Evolutionary conservation across 169 alveolate genomes (phyloP).

Genomic region (Plasmodium gonderi): DNA sequence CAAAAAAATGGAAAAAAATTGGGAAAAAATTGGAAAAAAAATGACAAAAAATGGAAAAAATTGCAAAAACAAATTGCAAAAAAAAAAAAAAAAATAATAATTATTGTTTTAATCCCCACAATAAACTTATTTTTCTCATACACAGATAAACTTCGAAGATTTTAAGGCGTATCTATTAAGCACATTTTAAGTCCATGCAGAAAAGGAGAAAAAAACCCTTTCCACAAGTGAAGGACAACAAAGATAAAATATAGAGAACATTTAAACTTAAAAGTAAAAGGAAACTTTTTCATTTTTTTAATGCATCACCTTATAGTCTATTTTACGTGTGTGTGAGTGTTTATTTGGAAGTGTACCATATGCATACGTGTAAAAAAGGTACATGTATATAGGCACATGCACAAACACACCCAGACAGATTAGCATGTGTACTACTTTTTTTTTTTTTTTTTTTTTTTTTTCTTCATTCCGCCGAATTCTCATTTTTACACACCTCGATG

Average conservation of each 20-base stretch:
- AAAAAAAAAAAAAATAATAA: background rate
- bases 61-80: background rate
- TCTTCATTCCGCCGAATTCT: background rate
- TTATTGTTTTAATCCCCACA: background rate
- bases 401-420: background rate
- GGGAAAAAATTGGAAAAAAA: background rate
- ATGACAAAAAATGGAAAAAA: background rate
- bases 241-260: background rate
- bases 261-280: background rate
- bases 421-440: background rate
- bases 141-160: conserved; percentile 60
- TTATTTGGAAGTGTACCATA: background rate
- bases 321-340: background rate
- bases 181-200: conserved; percentile 44
- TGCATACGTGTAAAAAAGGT: background rate
- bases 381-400: background rate
- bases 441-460: background rate
- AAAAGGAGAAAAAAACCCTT: background rate
- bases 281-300: background rate
- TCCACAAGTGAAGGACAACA: background rate
- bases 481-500: background rate
- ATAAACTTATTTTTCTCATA: background rate
- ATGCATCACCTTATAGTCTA: background rate
- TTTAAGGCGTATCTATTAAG: conserved; percentile 56
- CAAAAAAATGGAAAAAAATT: background rate